A percentile compares a stretch with the other conserved stretches of the same genome.
Conservation (phyloP, 306 rosid genomes). For the Purshia tridentata region DNA sequence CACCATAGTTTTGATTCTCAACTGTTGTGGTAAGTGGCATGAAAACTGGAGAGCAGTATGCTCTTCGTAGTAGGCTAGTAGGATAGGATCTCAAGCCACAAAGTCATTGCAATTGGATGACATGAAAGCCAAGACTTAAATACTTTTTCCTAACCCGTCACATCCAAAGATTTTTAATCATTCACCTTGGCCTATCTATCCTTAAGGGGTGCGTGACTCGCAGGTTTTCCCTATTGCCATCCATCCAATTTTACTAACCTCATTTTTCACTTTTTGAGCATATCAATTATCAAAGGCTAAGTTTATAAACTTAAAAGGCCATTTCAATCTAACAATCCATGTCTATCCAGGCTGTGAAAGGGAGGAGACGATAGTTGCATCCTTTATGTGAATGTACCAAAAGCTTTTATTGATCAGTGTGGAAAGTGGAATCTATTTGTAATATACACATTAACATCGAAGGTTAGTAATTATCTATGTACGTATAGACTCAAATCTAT, state of each 20-base stretch:
- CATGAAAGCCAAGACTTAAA: background rate
- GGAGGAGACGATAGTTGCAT: no score
- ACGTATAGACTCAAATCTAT: no score
- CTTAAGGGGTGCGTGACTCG: background rate
- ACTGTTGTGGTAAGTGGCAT: background rate
- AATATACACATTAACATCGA: no score
- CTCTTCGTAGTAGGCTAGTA: background rate
- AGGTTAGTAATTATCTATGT: no score
- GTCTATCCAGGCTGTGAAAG: no score
- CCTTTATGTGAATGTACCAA: no score
- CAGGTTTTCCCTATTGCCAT: background rate
- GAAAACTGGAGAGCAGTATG: slow-evolving; percentile 1
- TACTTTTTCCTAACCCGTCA: background rate
- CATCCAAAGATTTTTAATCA: background rate
- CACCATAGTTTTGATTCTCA: background rate
- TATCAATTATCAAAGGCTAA: background rate
- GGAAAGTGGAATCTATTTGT: no score
- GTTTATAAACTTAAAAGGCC: no score
- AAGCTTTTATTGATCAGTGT: no score
- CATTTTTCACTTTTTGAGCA: background rate
- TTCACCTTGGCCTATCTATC: background rate
- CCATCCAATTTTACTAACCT: slow-evolving; percentile 1
- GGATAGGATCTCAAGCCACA: background rate
- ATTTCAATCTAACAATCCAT: no score
- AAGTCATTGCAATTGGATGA: slow-evolving; percentile 3